Conservation (phyloP, 2,329 filamentous ascomycete species). For the Aureobasidium leucospermi region DNA sequence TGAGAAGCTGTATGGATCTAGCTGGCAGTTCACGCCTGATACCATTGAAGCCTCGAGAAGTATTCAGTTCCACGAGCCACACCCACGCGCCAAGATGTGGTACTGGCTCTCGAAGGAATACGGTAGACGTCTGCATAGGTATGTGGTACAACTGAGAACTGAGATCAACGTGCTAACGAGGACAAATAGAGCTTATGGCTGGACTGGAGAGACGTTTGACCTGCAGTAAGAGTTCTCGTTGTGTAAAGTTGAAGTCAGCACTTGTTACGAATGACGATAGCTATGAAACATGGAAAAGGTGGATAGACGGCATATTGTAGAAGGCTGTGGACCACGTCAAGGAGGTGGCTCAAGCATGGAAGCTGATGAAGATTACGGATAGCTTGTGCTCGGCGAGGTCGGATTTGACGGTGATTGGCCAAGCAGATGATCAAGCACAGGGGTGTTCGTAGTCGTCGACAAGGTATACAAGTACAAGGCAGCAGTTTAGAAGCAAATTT, state of each 20-base stretch:
- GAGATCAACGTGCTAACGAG: conserved; percentile 30
- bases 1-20: conserved; percentile 53
- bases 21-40: conserved; percentile 51
- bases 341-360: neutral
- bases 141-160: conserved; percentile 35
- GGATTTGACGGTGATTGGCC: neutral
- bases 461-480: neutral
- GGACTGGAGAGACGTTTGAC: conserved; percentile 21
- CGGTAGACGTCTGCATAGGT: conserved; percentile 42
- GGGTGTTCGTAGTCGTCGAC: neutral
- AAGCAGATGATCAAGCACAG: neutral
- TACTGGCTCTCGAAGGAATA: conserved; percentile 39
- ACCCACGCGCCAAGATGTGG: conserved; percentile 47
- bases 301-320: neutral
- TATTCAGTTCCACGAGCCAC: conserved; percentile 57
- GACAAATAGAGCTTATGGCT: conserved; percentile 20
- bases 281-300: neutral
- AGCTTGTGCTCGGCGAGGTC: neutral
- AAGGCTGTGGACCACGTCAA: neutral
- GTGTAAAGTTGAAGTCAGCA: neutral
- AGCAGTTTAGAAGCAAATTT: neutral
- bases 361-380: neutral
- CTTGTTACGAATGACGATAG: neutral
- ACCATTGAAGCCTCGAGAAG: conserved; percentile 36
- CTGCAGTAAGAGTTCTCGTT: conserved; percentile 14